Percentiles rank a stretch among this genome's conserved stretches.
Evolutionary conservation across 140 eudicot species (phyloP).

Genomic region (Erigeron philadelphicus): DNA sequence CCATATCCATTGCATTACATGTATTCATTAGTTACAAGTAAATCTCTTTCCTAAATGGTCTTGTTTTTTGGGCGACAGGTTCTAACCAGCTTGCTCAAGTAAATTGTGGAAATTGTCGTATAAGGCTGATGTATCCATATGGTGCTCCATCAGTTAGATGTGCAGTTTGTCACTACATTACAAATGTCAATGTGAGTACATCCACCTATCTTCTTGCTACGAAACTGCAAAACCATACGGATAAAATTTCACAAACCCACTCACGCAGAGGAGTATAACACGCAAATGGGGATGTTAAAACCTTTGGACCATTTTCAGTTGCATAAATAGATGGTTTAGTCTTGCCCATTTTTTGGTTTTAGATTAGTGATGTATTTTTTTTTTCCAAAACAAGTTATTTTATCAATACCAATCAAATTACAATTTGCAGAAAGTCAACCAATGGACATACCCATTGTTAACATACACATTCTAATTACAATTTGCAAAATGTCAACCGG

Average conservation of each 20-base stretch:
- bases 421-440: too few species aligned
- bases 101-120: slow-evolving; percentile 79
- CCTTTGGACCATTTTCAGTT: too few species aligned
- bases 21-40: not conserved
- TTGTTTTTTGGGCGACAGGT: slow-evolving; percentile 24
- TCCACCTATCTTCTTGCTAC: not conserved
- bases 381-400: too few species aligned
- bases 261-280: too few species aligned
- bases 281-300: too few species aligned
- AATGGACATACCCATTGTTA: too few species aligned
- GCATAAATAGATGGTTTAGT: too few species aligned
- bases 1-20: not conserved
- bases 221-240: not conserved
- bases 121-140: slow-evolving; percentile 74
- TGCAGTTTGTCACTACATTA: slow-evolving; percentile 79
- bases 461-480: too few species aligned
- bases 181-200: slow-evolving; percentile 72
- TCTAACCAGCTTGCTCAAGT: slow-evolving; percentile 72
- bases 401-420: too few species aligned
- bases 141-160: slow-evolving; percentile 98
- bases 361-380: not conserved
- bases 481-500: too few species aligned
- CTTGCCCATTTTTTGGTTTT: too few species aligned
- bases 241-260: not conserved
- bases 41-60: not conserved